Evolutionary conservation across 306 rosid genomes (phyloP).

Genomic region (Hylodesmum podocarpum): DNA sequence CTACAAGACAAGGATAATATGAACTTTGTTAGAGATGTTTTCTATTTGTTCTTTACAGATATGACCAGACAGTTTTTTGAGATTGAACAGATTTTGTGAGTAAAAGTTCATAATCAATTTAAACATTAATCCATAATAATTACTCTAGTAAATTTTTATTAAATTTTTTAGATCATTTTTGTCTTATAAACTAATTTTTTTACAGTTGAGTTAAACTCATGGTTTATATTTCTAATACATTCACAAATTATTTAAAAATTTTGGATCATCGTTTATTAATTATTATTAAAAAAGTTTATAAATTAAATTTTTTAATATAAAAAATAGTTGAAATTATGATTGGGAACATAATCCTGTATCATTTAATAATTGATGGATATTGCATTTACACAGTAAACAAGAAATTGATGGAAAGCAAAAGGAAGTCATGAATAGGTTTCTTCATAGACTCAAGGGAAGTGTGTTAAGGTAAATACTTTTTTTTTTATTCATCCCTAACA

Average conservation of each 20-base stretch:
- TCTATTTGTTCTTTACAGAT: constrained; percentile 36
- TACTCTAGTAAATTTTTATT: no score
- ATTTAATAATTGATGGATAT: background rate
- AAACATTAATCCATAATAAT: no score
- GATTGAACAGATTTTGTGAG: constrained; percentile 40
- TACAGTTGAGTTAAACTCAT: no score
- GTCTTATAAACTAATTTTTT: no score
- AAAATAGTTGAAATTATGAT: no score
- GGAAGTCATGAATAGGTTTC: background rate
- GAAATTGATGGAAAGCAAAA: background rate
- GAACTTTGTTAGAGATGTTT: constrained; percentile 37
- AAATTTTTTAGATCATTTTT: no score
- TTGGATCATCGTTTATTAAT: no score
- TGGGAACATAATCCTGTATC: no score
- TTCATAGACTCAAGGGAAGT: constrained; percentile 37
- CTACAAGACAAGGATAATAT: constrained; percentile 34
- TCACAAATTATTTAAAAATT: no score
- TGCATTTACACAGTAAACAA: background rate
- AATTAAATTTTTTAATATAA: no score
- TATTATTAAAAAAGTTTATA: no score
- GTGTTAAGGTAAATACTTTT: background rate
- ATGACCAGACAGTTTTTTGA: constrained; percentile 9
- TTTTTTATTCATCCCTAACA: background rate
- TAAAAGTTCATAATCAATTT: background rate
- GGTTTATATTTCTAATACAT: no score